A percentile compares a stretch with the other conserved stretches of the same genome.
Conservation (phyloP, 768 basidiomycete genomes). For the Suillus lakei region DNA sequence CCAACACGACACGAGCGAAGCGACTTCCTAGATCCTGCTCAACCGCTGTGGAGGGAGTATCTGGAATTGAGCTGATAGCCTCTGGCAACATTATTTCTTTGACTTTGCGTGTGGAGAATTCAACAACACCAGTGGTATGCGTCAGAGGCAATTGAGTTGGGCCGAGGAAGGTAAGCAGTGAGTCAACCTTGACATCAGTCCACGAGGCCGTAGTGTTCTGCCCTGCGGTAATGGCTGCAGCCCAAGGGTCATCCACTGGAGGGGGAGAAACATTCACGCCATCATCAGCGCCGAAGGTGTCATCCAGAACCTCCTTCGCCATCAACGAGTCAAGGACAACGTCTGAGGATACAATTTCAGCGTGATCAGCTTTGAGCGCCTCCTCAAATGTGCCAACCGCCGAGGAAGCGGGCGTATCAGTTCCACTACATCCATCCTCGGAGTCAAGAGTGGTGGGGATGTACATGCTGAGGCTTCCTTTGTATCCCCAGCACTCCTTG, state of each 20-base stretch:
- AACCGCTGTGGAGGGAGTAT: constrained; percentile 26
- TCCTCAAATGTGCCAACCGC: constrained; percentile 38
- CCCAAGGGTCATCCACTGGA: constrained; percentile 29
- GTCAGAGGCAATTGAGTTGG: constrained; percentile 60
- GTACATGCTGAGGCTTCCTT: constrained; percentile 35
- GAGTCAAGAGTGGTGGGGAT: constrained; percentile 16
- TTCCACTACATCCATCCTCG: neutral
- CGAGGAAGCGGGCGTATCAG: constrained; percentile 5
- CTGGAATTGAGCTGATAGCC: constrained; percentile 8
- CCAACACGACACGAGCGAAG: constrained; percentile 53
- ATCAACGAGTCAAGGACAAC: constrained; percentile 33
- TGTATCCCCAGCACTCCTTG: constrained; percentile 52
- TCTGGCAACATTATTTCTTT: constrained; percentile 47
- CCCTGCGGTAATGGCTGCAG: constrained; percentile 25
- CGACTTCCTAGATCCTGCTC: constrained; percentile 47
- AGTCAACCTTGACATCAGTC: constrained; percentile 29
- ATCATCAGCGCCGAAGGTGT: constrained; percentile 28
- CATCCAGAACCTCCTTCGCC: constrained; percentile 34
- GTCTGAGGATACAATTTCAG: constrained; percentile 28
- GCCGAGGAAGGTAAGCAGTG: constrained; percentile 52
- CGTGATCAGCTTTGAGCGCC: constrained; percentile 40
- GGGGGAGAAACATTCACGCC: constrained; percentile 19
- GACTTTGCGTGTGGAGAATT: constrained; percentile 64
- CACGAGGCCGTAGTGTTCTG: constrained; percentile 33
- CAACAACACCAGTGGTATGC: constrained; percentile 65